Percentiles rank a stretch among this genome's conserved stretches.
phyloP scores from a whole-genome alignment of 768 basidiomycete species.

The Boletus vinaceobasis region DNA sequence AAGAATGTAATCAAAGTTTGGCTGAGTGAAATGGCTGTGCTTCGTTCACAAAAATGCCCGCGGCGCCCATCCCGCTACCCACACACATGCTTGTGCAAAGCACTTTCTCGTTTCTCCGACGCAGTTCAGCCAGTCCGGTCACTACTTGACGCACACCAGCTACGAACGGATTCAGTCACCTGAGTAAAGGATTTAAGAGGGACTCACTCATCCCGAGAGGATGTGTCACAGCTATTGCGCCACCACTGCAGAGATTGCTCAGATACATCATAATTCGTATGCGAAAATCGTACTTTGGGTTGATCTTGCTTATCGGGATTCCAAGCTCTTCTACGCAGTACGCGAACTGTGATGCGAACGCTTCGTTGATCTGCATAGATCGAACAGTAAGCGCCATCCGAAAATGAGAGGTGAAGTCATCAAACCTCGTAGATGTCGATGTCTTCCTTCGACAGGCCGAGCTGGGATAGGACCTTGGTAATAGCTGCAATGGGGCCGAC shows the following conservation, averaged over 20 bases:
- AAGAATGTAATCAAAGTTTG: slow-evolving; percentile 22
- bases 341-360: slow-evolving; percentile 92
- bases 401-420: background rate
- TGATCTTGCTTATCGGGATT: slow-evolving; percentile 77
- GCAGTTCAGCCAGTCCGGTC: slow-evolving; percentile 82
- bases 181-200: background rate
- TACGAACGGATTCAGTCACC: slow-evolving; percentile 27
- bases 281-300: slow-evolving; percentile 62
- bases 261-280: background rate
- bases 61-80: slow-evolving; percentile 89
- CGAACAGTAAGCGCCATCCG: background rate
- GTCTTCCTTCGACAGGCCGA: slow-evolving; percentile 66
- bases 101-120: slow-evolving; percentile 60
- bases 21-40: slow-evolving; percentile 22
- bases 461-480: slow-evolving; percentile 59
- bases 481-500: slow-evolving; percentile 71
- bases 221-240: slow-evolving; percentile 80
- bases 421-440: slow-evolving; percentile 73
- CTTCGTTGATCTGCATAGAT: slow-evolving; percentile 70
- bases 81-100: slow-evolving; percentile 82
- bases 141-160: slow-evolving; percentile 86
- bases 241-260: slow-evolving; percentile 52
- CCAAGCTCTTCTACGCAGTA: slow-evolving; percentile 81
- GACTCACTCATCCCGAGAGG: slow-evolving; percentile 80
- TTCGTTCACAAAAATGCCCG: slow-evolving; percentile 77